Base-by-base conservation (phyloP, 2,329 filamentous ascomycete species). In the Monilinia aucupariae region DNA sequence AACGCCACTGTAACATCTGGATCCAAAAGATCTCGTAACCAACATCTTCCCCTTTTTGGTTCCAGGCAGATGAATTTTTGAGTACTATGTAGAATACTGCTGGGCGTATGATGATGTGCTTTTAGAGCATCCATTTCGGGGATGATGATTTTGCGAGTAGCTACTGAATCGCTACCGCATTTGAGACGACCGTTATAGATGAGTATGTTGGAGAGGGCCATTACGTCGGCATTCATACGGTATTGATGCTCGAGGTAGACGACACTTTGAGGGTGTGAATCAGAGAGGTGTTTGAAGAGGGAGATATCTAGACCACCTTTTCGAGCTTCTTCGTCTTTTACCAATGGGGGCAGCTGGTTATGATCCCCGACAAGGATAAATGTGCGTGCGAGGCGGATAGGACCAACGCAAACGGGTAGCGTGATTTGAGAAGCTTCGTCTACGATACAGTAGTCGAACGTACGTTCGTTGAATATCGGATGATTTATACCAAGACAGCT, bases 401-500 rank as follows among this genome's bases (percentile, higher is more conserved):
- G 94, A 0, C 94, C 94, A 0, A 97, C 80, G 68, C 94, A 97
- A 25, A 97, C 93, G 0, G 94, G 94, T 25, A 99, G 79, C 0
- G 94, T 99, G 73, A 99, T 97, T 72, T 99, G 94, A 2, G 92
- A 97, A 0, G 94, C 94, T 76, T 99, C 94, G 68, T 99, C 94
- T 4, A 99, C 93, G 66, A 99, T 97, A 73, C 94, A 99, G 73
- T 97, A 97, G 76, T 99, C 94, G 69, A 99, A 99, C 0, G 88
- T 86, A 5, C 94, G 88, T 72, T 93, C 89, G 63, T 85, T 88
- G 77, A 99, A 97, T 10, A 99, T 79, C 2, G 87, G 83, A 74
- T 99, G 94, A 69, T 89, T 93, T 73, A 97, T 90, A 2, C 92
- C 91, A 32, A 99, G 82, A 72, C 94, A 99, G 0, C 94, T 97